phyloP scores from a whole-genome alignment of 2,329 filamentous ascomycete species.

The Neoscytalidium dimidiatum region DNA sequence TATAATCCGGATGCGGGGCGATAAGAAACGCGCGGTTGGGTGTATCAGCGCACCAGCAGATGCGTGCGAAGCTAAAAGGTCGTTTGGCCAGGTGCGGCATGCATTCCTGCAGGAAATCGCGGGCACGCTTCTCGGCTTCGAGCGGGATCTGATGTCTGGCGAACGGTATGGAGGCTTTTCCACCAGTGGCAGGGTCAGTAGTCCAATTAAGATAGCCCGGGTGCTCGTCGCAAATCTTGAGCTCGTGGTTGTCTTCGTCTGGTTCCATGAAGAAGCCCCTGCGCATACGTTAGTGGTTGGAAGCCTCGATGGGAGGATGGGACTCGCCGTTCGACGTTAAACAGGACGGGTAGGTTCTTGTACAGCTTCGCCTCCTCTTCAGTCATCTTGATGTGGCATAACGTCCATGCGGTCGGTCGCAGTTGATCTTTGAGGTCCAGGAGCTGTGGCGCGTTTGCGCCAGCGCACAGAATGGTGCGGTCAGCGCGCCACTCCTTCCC shows the following conservation, averaged over 20 bases:
- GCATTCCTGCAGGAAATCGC: constrained; percentile 52
- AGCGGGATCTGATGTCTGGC: constrained; percentile 50
- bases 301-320: neutral
- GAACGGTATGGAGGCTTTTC: constrained; percentile 41
- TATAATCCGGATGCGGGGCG: constrained; percentile 48
- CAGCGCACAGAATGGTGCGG: constrained; percentile 51
- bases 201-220: constrained; percentile 57
- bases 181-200: constrained; percentile 15
- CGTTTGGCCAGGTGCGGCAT: constrained; percentile 56
- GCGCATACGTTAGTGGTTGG: neutral
- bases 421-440: constrained; percentile 56
- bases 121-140: constrained; percentile 50
- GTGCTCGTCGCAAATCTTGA: constrained; percentile 59
- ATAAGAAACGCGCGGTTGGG: constrained; percentile 57
- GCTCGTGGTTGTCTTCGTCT: constrained; percentile 46
- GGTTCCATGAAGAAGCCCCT: constrained; percentile 54
- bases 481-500: constrained; percentile 45
- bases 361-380: constrained; percentile 48
- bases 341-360: constrained; percentile 51
- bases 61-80: constrained; percentile 52
- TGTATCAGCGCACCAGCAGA: constrained; percentile 62
- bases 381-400: constrained; percentile 54
- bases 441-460: constrained; percentile 49
- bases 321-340: constrained; percentile 43
- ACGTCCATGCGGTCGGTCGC: constrained; percentile 57